Evolutionary conservation across 352 stramenopile species (phyloP).

Genomic region (Phytophthora tubulina): DNA sequence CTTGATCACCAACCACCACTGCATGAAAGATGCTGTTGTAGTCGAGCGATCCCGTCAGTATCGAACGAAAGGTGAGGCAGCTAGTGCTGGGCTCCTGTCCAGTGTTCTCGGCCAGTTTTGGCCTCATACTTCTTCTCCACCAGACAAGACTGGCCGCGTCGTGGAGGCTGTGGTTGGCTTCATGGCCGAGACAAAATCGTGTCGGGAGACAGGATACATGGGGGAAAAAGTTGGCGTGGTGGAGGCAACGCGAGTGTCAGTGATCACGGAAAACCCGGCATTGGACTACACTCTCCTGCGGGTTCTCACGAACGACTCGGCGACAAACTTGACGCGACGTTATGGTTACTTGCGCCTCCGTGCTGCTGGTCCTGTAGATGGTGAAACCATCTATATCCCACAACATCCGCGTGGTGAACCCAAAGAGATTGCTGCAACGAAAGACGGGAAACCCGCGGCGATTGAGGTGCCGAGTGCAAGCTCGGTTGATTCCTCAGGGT

Average conservation of each 20-base stretch:
- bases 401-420: constrained; percentile 71
- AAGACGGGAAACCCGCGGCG: constrained; percentile 52
- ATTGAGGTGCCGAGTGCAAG: constrained; percentile 43
- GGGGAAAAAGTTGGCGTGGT: constrained; percentile 54
- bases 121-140: constrained; percentile 10
- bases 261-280: constrained; percentile 51
- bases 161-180: constrained; percentile 58
- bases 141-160: constrained; percentile 20
- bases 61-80: constrained; percentile 19
- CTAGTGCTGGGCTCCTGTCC: constrained; percentile 46
- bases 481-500: not conserved
- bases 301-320: constrained; percentile 45
- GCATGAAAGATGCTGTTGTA: constrained; percentile 44
- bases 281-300: constrained; percentile 74
- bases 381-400: constrained; percentile 70
- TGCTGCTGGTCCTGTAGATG: constrained; percentile 48
- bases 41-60: constrained; percentile 4
- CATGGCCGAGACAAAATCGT: constrained; percentile 65
- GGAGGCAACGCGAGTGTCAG: constrained; percentile 47
- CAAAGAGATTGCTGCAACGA: constrained; percentile 63
- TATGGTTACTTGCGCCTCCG: constrained; percentile 67
- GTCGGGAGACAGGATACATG: constrained; percentile 39
- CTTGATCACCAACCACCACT: constrained; percentile 79
- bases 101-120: constrained; percentile 18
- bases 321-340: constrained; percentile 42